phyloP scores from a whole-genome alignment of 73 alveolate genomes.

The Breviolum minutum region DNA sequence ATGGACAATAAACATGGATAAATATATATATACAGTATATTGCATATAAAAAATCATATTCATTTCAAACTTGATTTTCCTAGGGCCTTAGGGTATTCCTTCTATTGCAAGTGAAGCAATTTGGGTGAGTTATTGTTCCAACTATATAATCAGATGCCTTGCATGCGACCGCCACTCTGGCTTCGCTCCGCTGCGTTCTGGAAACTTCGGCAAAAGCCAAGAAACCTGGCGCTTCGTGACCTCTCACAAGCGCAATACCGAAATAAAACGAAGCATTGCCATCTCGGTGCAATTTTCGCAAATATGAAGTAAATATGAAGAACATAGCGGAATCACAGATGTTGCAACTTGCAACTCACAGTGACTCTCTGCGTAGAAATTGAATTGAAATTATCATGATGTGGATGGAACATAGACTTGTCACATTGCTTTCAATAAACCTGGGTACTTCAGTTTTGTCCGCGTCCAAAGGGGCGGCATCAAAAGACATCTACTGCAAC shows the following conservation, averaged over 20 bases:
- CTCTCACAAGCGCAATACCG: neutral
- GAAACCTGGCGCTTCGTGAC: conserved; percentile 9
- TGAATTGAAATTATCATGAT: no score
- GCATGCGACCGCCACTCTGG: neutral
- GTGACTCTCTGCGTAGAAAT: no score
- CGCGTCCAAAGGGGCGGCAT: conserved; percentile 18
- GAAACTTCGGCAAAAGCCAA: conserved; percentile 22
- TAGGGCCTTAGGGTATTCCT: neutral
- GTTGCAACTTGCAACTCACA: neutral
- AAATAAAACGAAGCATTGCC: neutral
- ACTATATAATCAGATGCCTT: neutral
- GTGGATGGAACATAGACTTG: no score
- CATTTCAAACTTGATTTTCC: neutral
- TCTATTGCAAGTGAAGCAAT: neutral
- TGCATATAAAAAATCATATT: neutral
- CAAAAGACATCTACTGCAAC: neutral
- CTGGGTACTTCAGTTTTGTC: neutral
- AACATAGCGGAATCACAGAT: neutral
- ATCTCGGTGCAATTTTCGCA: neutral
- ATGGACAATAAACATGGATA: no score
- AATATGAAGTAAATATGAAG: no score
- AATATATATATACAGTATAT: no score
- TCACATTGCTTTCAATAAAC: no score
- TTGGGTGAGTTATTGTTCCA: neutral
- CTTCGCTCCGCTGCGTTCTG: neutral